These are phyloP conservation scores for Moesziomyces aphidis DNA, from an alignment of 1,284 basidiomycete species.

Conservation along the genomic window DNA sequence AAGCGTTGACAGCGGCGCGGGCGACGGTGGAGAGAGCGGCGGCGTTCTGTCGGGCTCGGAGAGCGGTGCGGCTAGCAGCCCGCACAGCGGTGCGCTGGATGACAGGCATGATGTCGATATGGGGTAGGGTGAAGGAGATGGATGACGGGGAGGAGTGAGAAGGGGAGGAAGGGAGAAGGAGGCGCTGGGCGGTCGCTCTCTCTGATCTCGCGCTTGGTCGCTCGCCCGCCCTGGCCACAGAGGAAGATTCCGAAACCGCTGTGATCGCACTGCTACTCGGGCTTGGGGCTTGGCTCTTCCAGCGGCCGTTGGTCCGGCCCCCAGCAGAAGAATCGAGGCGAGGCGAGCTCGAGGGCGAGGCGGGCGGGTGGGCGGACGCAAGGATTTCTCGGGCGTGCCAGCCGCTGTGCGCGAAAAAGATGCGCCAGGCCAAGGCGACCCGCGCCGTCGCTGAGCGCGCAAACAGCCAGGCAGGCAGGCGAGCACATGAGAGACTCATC, in stretches of 20 bases:
- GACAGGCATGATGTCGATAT: conserved; percentile 51
- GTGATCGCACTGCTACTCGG: background rate
- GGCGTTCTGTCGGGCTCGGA: conserved; percentile 56
- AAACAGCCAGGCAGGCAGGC: too few species aligned
- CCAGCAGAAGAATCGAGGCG: background rate
- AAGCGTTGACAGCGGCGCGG: conserved; percentile 43
- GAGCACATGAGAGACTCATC: conserved; percentile 1
- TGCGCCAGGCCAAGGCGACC: too few species aligned
- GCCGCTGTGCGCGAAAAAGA: too few species aligned
- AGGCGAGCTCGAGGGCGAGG: background rate
- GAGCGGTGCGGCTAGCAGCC: conserved; percentile 58
- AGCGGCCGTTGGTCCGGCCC: too few species aligned
- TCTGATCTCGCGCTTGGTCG: background rate
- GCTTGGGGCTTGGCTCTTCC: too few species aligned
- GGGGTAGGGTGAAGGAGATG: conserved; percentile 23
- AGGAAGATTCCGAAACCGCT: background rate
- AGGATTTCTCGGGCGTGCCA: too few species aligned
- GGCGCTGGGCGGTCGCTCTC: background rate
- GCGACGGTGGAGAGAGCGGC: conserved; percentile 57
- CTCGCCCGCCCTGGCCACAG: background rate
- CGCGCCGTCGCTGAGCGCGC: too few species aligned
- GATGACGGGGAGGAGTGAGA: conserved; percentile 26
- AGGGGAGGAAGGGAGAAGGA: conserved; percentile 16
- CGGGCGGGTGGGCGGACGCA: too few species aligned
- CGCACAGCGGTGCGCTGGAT: conserved; percentile 59